Conservation (phyloP, 345 rosid species). For the Ceriops decandra region DNA sequence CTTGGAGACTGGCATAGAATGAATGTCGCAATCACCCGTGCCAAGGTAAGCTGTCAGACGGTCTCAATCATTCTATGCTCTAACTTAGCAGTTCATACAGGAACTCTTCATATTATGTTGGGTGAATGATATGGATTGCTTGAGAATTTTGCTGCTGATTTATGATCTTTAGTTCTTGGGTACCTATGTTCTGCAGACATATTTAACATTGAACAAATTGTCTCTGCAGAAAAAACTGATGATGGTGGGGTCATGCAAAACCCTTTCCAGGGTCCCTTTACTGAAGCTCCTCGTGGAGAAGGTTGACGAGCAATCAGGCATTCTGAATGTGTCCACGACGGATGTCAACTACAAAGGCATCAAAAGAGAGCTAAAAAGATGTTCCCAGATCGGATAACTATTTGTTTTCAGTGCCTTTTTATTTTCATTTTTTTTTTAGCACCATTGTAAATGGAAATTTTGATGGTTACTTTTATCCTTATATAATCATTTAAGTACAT, state of each 20-base stretch:
- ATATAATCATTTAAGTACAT: no score
- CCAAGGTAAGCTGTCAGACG: slow-evolving; percentile 51
- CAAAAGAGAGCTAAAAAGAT: slow-evolving; percentile 22
- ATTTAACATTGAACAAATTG: not conserved
- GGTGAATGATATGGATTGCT: not conserved
- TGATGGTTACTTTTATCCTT: no score
- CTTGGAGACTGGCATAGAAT: slow-evolving; percentile 98
- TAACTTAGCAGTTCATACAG: not conserved
- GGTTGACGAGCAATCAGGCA: slow-evolving; percentile 64
- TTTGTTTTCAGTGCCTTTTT: not conserved
- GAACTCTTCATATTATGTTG: not conserved
- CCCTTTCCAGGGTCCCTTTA: slow-evolving; percentile 74
- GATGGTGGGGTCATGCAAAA: slow-evolving; percentile 79
- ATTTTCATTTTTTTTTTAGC: no score
- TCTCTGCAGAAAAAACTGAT: slow-evolving; percentile 71
- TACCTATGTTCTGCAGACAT: not conserved
- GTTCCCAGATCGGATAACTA: slow-evolving; percentile 21
- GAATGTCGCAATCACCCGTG: slow-evolving; percentile 88
- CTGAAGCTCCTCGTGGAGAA: slow-evolving; percentile 76
- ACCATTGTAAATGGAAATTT: no score
- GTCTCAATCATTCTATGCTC: not conserved
- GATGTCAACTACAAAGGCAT: slow-evolving; percentile 32
- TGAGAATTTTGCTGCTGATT: not conserved
- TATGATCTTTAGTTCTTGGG: not conserved
- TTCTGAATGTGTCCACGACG: slow-evolving; percentile 39